Base-by-base conservation (phyloP, 768 basidiomycete species). In the Suillus lakei region DNA sequence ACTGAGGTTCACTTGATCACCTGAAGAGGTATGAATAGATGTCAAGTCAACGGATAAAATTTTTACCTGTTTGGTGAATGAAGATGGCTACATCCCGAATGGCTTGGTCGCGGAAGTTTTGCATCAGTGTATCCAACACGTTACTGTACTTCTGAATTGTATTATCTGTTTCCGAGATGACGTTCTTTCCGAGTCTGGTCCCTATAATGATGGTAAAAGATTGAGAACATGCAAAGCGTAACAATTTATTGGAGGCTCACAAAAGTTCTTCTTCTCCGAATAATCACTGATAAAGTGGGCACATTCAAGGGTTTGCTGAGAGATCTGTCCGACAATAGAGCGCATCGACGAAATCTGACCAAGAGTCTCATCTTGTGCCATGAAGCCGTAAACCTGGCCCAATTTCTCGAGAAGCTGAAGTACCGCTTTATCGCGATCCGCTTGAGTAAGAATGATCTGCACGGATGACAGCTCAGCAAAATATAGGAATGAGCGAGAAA, bases 91-190 rank as follows among this genome's bases (percentile, higher is more conserved):
- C 56, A 10, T 60, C 56, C 43, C 63, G 56, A 36, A 50, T 18
- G n/a, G 34, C 56, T 30, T 32, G 26, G 32, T 64, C 63, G 18
- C 63, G 43, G 21, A 60, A 64, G 12, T 46, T 16, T 16, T 60
- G 39, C 63, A 60, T 64, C 10, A 60, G 28, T 23, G 4, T 8
- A 18, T 32, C 60, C 23, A 61, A 18, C 30, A 23, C 41, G 10
- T 43, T 8, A 34, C n/a, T 44, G 34, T 44, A 61, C 36, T 15
- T 18, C 10, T 41, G 9, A 12, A 61, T 32, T 5, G 26, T 26
- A 21, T n/a, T 18, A n/a, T 46, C n/a, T 8, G 38, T 41, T 23
- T 60, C 60, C 4, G 60, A 60, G 4, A 26, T 4, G 23, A 32
- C n/a, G 32, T 60, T 60, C n/a, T 60, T 43, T 44, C 26, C 26